phyloP scores from a whole-genome alignment of 441 rosid species.

The Cnidoscolus chayamansa region DNA sequence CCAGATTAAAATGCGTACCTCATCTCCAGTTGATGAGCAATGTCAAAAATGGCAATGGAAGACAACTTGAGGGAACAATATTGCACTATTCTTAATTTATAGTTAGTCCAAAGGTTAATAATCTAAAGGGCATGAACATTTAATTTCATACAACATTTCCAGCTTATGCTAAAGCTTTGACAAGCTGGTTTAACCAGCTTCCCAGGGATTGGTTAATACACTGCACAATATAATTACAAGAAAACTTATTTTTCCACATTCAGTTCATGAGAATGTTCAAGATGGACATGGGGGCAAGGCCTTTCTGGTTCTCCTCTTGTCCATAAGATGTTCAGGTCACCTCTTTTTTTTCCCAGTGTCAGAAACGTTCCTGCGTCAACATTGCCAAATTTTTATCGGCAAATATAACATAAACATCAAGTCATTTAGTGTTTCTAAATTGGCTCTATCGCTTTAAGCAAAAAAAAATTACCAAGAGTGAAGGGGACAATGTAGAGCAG shows the following conservation, averaged over 20 bases:
- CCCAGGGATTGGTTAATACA: neutral
- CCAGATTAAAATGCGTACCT: too few relatives aligned
- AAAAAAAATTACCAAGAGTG: slow-evolving; percentile 54
- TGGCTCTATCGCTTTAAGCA: neutral
- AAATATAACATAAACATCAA: neutral
- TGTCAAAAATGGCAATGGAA: neutral
- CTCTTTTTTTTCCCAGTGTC: slow-evolving; percentile 77
- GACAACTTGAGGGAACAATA: neutral
- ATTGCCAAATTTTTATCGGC: neutral
- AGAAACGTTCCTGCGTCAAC: slow-evolving; percentile 63
- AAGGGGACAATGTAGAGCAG: slow-evolving; percentile 77
- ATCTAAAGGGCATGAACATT: slow-evolving; percentile 2
- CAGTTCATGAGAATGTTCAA: slow-evolving; percentile 34
- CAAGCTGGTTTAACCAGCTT: slow-evolving; percentile 17
- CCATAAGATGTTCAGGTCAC: slow-evolving; percentile 77
- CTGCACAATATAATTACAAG: slow-evolving; percentile 12
- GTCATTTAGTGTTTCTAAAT: neutral
- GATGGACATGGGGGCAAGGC: slow-evolving; percentile 64
- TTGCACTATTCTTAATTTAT: neutral
- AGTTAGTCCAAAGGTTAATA: neutral
- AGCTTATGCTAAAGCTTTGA: neutral
- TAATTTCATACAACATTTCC: slow-evolving; percentile 3
- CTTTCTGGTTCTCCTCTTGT: slow-evolving; percentile 74
- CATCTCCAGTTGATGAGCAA: too few relatives aligned
- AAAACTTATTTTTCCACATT: slow-evolving; percentile 17